Evolutionary conservation across 139 green algal genomes (phyloP).

Genomic region (Chlorella sp.): DNA sequence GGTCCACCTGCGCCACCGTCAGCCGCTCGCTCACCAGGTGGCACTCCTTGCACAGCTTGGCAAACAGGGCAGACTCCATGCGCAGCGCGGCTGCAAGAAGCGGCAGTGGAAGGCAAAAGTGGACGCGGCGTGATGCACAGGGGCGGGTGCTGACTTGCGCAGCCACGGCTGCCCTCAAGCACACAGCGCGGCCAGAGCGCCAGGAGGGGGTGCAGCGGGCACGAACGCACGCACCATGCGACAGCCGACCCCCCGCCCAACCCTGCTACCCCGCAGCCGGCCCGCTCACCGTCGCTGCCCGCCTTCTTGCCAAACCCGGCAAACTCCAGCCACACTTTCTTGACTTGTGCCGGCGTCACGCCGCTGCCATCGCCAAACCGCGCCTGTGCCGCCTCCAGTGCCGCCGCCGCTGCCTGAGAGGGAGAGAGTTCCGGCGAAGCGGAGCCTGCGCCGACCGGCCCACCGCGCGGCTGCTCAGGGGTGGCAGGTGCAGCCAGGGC

Average conservation of each 20-base stretch:
- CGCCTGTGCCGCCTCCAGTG: background rate
- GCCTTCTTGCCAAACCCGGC: constrained; percentile 23
- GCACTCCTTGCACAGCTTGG: constrained; percentile 34
- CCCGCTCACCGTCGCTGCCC: background rate
- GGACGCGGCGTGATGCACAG: background rate
- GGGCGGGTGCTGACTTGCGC: too few species aligned
- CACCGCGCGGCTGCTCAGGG: background rate
- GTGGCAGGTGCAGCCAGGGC: background rate
- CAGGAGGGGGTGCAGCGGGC: too few species aligned
- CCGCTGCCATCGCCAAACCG: constrained; percentile 10
- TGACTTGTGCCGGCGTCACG: background rate
- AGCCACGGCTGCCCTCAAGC: too few species aligned
- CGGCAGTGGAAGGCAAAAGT: background rate
- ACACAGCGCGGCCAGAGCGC: too few species aligned
- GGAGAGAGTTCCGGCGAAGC: background rate
- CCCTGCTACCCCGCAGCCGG: background rate
- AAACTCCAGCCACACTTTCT: constrained; percentile 23
- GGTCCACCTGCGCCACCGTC: constrained; percentile 6
- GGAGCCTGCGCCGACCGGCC: too few species aligned
- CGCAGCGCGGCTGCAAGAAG: constrained; percentile 7
- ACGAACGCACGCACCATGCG: too few species aligned
- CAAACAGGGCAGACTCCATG: constrained; percentile 20
- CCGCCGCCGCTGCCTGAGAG: background rate
- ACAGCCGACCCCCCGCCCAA: too few species aligned
- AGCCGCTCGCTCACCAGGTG: constrained; percentile 4